Conservation (phyloP, 768 basidiomycete genomes). For the Leucocoprinus sp. region DNA sequence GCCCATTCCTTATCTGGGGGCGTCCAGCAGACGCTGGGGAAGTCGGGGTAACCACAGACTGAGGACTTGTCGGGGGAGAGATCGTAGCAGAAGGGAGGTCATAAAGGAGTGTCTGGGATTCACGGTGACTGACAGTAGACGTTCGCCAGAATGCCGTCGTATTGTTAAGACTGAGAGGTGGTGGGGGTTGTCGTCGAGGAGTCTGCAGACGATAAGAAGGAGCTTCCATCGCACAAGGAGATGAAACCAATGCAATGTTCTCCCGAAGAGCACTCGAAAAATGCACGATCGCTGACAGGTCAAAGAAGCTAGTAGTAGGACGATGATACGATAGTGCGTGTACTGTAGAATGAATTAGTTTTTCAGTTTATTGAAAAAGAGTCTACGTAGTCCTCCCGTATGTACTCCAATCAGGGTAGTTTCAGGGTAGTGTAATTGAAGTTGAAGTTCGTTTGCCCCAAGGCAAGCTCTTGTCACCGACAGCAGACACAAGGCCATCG, state of each 20-base stretch:
- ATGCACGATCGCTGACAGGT: background rate
- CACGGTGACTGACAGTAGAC: constrained; percentile 34
- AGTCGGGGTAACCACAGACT: constrained; percentile 42
- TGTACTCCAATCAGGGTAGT: background rate
- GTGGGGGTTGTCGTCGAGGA: constrained; percentile 53
- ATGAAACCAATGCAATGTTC: constrained; percentile 16
- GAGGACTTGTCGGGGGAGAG: constrained; percentile 52
- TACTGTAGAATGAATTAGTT: background rate
- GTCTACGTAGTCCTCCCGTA: background rate
- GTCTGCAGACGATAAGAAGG: constrained; percentile 60
- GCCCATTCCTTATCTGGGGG: constrained; percentile 39
- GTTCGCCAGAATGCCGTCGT: constrained; percentile 33
- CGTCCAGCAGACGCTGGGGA: constrained; percentile 49
- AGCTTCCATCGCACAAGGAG: constrained; percentile 38
- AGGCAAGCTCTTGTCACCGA: constrained; percentile 5
- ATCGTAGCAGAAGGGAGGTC: constrained; percentile 58
- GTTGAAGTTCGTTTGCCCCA: background rate
- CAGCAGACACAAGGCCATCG: constrained; percentile 1
- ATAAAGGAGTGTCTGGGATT: constrained; percentile 63
- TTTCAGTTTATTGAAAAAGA: background rate
- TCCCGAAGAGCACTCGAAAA: background rate
- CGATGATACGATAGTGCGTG: background rate
- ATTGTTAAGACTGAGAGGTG: constrained; percentile 49
- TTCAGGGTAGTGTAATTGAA: background rate
- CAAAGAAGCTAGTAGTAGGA: background rate